A percentile compares a stretch with the other conserved stretches of the same genome.
Conservation (phyloP, 2,329 filamentous ascomycete genomes). For the Thelonectria olida region DNA sequence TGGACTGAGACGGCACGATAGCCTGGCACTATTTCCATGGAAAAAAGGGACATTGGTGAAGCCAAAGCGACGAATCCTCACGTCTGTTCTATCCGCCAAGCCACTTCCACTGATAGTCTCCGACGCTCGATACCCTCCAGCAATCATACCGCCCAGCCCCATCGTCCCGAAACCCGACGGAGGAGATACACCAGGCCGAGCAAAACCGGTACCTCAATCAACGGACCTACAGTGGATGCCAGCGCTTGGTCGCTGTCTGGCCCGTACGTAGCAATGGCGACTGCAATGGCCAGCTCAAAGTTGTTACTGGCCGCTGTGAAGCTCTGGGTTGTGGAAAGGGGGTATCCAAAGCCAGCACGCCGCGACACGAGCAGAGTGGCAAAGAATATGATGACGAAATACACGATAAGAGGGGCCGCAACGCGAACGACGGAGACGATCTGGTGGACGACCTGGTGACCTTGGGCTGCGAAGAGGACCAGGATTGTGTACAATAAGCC, state of each 20-base stretch:
- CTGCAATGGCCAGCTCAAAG: constrained; percentile 90
- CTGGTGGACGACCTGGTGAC: constrained; percentile 79
- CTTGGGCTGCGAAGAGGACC: constrained; percentile 86
- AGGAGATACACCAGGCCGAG: constrained; percentile 80
- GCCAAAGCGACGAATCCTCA: no score
- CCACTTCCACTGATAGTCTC: no score
- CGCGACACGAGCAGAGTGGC: constrained; percentile 69
- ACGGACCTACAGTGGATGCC: constrained; percentile 82
- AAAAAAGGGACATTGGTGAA: no score
- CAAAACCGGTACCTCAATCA: constrained; percentile 88
- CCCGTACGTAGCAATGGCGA: constrained; percentile 84
- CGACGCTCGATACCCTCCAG: not conserved
- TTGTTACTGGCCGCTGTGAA: constrained; percentile 94
- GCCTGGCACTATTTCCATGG: not conserved
- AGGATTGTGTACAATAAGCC: constrained; percentile 89
- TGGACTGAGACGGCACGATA: constrained; percentile 41
- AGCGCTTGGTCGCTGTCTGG: constrained; percentile 81
- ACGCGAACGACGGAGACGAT: constrained; percentile 86
- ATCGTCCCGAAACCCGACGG: constrained; percentile 64
- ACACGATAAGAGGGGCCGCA: constrained; percentile 81
- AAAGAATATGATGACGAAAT: constrained; percentile 81
- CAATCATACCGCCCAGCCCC: constrained; percentile 57
- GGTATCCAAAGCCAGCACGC: constrained; percentile 79
- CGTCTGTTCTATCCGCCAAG: no score
- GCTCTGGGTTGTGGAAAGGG: constrained; percentile 77